Conservation (phyloP, 768 basidiomycete species). For the Goffeauzyma gilvescens region DNA sequence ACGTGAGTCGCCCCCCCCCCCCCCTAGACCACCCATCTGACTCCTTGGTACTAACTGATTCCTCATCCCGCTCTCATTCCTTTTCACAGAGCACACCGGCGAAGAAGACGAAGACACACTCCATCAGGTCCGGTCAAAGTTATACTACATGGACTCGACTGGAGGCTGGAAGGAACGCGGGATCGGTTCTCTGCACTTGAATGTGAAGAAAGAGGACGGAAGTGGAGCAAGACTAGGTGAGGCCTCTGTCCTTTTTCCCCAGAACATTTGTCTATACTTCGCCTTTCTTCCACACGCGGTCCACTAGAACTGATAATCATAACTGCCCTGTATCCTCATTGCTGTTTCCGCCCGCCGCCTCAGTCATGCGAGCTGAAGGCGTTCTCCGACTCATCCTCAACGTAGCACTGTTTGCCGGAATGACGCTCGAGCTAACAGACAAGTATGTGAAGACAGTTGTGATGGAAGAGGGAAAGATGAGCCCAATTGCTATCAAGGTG, state of each 20-base stretch:
- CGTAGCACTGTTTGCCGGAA: constrained; percentile 29
- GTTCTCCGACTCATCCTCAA: constrained; percentile 34
- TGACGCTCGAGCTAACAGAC: constrained; percentile 26
- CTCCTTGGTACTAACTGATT: background rate
- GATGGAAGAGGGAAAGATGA: constrained; percentile 18
- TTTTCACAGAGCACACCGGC: constrained; percentile 28
- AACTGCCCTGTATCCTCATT: background rate
- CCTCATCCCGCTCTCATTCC: background rate
- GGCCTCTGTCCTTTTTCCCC: constrained; percentile 2
- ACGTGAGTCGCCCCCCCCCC: constrained; percentile 17
- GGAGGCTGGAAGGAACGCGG: constrained; percentile 33
- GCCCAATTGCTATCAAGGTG: constrained; percentile 24
- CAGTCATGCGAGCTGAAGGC: constrained; percentile 36
- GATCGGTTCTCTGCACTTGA: constrained; percentile 30
- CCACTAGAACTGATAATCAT: background rate
- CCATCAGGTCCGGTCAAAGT: constrained; percentile 30
- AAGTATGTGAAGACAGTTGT: constrained; percentile 25
- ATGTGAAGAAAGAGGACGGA: constrained; percentile 30
- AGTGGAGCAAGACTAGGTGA: constrained; percentile 29
- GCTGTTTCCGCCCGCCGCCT: no score
- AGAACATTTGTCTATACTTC: background rate
- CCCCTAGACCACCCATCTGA: background rate
- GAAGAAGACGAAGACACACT: constrained; percentile 34
- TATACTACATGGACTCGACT: constrained; percentile 29
- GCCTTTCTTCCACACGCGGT: background rate